Conservation (phyloP, 495 filamentous ascomycete genomes). For the Parachaetomium inaequale region DNA sequence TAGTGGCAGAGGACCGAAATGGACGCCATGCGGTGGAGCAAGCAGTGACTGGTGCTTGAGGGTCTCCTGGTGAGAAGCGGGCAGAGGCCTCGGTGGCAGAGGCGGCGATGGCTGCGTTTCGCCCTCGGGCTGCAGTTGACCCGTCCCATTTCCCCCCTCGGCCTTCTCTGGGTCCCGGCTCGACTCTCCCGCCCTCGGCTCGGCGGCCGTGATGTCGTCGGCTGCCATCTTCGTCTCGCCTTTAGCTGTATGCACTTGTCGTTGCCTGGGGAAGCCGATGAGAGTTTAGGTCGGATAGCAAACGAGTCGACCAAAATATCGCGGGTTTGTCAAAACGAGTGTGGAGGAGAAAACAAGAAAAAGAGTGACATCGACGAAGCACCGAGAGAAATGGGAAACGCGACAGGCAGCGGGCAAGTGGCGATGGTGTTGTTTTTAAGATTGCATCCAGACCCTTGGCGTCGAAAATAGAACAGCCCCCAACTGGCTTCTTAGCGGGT, state of each 20-base stretch:
- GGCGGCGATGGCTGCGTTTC: not conserved
- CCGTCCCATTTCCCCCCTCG: not conserved
- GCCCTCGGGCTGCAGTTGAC: not conserved
- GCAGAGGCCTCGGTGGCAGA: slow-evolving; percentile 1
- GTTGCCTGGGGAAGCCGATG: not conserved
- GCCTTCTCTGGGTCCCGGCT: not conserved
- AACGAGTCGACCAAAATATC: not conserved
- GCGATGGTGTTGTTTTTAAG: slow-evolving; percentile 16
- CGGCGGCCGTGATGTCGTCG: slow-evolving; percentile 4
- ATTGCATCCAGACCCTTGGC: slow-evolving; percentile 15
- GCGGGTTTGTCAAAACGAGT: slow-evolving; percentile 1
- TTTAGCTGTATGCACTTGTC: not conserved
- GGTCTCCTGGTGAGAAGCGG: not conserved
- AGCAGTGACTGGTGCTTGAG: not conserved
- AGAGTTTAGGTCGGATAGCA: not conserved
- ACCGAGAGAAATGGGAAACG: not conserved
- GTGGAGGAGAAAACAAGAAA: not conserved
- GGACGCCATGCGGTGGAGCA: not conserved
- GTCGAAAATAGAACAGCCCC: not conserved
- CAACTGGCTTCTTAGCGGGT: slow-evolving; percentile 4
- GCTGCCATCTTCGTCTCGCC: slow-evolving; percentile 7
- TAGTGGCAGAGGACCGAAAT: slow-evolving; percentile 1
- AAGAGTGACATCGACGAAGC: not conserved
- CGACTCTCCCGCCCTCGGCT: not conserved
- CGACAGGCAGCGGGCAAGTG: not conserved